Percentiles rank a stretch among this genome's conserved stretches.
phyloP scores from a whole-genome alignment of 345 rosid species.

The Jatropha curcas region DNA sequence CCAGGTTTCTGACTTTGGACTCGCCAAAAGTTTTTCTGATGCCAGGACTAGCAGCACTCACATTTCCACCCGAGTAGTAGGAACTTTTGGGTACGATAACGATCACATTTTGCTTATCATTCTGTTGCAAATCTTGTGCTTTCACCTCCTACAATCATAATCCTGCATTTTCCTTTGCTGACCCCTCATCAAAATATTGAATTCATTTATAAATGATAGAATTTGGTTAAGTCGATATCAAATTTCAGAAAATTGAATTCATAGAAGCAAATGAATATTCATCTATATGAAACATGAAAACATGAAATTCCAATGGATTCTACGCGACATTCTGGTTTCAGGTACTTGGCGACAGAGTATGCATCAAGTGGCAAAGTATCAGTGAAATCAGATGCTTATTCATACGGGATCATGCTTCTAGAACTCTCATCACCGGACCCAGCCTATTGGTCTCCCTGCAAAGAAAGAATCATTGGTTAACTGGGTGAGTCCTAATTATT shows the following conservation, averaged over 20 bases:
- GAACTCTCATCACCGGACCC: constrained; percentile 32
- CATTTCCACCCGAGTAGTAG: constrained; percentile 27
- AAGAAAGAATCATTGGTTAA: constrained; percentile 15
- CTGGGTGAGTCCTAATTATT: constrained; percentile 22
- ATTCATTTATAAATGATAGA: too few species aligned
- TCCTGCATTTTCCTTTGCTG: neutral
- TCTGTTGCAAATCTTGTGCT: neutral
- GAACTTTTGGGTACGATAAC: constrained; percentile 26
- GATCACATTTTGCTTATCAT: neutral
- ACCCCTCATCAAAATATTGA: too few species aligned
- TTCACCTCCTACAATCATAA: too few species aligned
- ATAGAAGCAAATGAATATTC: too few species aligned
- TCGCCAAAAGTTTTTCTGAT: constrained; percentile 23
- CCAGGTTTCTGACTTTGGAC: constrained; percentile 33
- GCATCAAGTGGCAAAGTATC: constrained; percentile 24
- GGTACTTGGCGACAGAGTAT: constrained; percentile 29
- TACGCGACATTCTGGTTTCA: neutral
- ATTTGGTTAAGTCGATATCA: too few species aligned
- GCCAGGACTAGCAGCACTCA: constrained; percentile 9
- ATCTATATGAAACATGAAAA: too few species aligned
- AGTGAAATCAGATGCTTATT: constrained; percentile 24
- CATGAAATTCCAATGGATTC: too few species aligned
- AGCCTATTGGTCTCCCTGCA: constrained; percentile 5
- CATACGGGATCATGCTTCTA: constrained; percentile 18
- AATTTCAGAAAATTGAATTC: too few species aligned